Evolutionary conservation across 2,329 filamentous ascomycete species (phyloP).

Genomic region (Fusarium xyrophilum): DNA sequence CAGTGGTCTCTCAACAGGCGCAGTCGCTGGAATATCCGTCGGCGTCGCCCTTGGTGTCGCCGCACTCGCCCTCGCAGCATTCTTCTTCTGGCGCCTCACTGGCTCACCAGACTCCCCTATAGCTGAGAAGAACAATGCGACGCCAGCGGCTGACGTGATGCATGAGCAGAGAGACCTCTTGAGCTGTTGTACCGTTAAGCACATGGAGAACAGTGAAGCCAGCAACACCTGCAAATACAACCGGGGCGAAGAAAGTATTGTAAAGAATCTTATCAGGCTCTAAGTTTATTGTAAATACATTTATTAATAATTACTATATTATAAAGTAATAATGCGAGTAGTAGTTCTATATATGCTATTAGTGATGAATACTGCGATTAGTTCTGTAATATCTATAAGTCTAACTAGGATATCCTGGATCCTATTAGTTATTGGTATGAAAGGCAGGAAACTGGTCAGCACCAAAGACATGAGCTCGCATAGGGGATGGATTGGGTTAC

Average conservation of each 20-base stretch:
- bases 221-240: slow-evolving; percentile 62
- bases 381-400: too few species aligned
- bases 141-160: background rate
- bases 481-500: background rate
- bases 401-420: too few species aligned
- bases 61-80: slow-evolving; percentile 1
- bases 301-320: too few species aligned
- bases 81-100: slow-evolving; percentile 16
- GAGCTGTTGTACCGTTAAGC: slow-evolving; percentile 48
- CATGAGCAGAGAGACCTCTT: background rate
- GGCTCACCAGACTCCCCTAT: background rate
- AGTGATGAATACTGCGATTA: too few species aligned
- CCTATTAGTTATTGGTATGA: too few species aligned
- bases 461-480: slow-evolving; percentile 9
- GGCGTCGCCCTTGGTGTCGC: slow-evolving; percentile 6
- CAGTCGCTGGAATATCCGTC: slow-evolving; percentile 14
- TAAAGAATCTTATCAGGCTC: too few species aligned
- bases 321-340: too few species aligned
- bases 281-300: too few species aligned
- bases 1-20: slow-evolving; percentile 8
- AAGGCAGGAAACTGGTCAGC: background rate
- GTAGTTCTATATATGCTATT: too few species aligned
- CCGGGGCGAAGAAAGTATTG: slow-evolving; percentile 55
- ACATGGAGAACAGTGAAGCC: slow-evolving; percentile 57
- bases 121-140: background rate